Percentiles rank a stretch among this genome's conserved stretches.
Evolutionary conservation across 139 green algal genomes (phyloP).

Genomic region (Diplosphaera chodatii): DNA sequence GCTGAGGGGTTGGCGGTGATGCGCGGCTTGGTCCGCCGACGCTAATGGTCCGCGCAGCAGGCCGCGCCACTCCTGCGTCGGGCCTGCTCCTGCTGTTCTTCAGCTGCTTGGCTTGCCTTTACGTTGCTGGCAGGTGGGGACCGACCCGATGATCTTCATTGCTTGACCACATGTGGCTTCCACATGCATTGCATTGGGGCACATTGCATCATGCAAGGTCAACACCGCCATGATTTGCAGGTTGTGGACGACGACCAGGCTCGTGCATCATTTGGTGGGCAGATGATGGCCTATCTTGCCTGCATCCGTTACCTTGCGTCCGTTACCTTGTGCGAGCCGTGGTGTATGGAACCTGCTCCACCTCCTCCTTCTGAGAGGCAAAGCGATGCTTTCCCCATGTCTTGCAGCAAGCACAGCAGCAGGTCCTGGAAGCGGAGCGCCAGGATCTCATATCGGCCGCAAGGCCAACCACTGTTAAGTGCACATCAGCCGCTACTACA

Average conservation of each 20-base stretch:
- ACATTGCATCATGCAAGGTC: background rate
- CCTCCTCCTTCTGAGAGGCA: too few species aligned
- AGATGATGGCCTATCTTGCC: too few species aligned
- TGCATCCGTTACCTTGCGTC: too few species aligned
- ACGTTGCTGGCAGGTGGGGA: constrained; percentile 23
- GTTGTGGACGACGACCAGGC: constrained; percentile 27
- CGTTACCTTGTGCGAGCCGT: too few species aligned
- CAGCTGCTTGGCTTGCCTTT: constrained; percentile 23
- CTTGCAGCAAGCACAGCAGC: background rate
- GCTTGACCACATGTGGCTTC: too few species aligned
- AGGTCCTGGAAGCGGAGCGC: background rate
- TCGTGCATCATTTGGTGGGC: constrained; percentile 29
- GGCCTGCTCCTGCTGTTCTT: constrained; percentile 12
- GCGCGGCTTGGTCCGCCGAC: background rate
- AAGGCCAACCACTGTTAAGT: too few species aligned
- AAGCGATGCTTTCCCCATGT: too few species aligned
- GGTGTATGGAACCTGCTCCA: too few species aligned
- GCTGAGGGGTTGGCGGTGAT: too few species aligned
- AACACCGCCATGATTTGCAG: constrained; percentile 9
- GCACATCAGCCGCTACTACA: too few species aligned
- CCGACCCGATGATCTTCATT: background rate
- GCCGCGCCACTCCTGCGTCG: background rate
- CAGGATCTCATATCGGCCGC: background rate
- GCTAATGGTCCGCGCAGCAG: background rate
- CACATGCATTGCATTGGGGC: too few species aligned